Percentiles rank a stretch among this genome's conserved stretches.
These are phyloP conservation scores for Pyrenochaeta sp. DNA, from an alignment of 2,329 filamentous ascomycete genomes.

Conservation along the genomic window DNA sequence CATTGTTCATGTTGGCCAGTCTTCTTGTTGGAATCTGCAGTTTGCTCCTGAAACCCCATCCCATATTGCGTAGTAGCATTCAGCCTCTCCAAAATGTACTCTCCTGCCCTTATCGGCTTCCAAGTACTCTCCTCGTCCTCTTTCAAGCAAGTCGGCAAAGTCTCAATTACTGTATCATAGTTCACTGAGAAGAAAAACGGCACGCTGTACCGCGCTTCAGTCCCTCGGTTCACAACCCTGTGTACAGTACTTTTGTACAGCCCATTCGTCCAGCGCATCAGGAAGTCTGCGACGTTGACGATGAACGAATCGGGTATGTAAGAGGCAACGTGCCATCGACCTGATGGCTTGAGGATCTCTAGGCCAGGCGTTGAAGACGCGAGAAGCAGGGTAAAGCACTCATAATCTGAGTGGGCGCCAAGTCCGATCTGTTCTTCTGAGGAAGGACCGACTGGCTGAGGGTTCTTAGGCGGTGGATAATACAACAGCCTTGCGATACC, in stretches of 20 bases:
- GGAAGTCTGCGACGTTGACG: constrained; percentile 62
- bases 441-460: constrained; percentile 11
- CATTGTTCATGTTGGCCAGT: neutral
- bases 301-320: constrained; percentile 57
- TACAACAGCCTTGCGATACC: constrained; percentile 53
- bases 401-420: constrained; percentile 50
- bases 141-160: constrained; percentile 48
- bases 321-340: constrained; percentile 41
- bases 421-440: constrained; percentile 46
- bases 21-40: neutral
- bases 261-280: constrained; percentile 63
- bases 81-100: constrained; percentile 52
- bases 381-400: constrained; percentile 47
- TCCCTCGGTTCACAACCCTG: constrained; percentile 54
- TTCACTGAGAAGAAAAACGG: constrained; percentile 59
- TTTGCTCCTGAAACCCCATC: constrained; percentile 25
- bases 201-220: constrained; percentile 54
- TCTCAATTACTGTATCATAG: constrained; percentile 52
- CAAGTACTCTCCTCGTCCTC: constrained; percentile 45
- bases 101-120: constrained; percentile 49
- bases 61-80: constrained; percentile 46
- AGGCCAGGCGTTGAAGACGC: constrained; percentile 40
- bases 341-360: constrained; percentile 45
- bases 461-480: constrained; percentile 45
- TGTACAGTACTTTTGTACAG: constrained; percentile 61